Evolutionary conservation across 352 stramenopile species (phyloP).

Genomic region (Pythium inflatum): DNA sequence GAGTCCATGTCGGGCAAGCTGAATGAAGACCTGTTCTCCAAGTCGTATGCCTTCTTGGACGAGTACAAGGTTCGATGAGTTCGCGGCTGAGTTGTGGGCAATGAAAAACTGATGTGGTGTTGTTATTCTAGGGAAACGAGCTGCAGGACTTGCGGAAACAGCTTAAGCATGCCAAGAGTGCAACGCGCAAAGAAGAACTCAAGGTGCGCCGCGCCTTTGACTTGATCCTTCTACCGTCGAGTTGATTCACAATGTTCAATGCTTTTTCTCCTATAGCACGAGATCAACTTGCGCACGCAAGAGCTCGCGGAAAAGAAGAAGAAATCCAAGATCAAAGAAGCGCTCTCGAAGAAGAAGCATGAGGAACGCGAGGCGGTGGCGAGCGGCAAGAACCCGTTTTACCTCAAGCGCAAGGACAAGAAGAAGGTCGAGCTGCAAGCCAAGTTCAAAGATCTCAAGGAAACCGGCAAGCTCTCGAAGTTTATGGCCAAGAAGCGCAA

Average conservation of each 20-base stretch:
- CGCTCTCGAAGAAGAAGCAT: constrained; percentile 79
- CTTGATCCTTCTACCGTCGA: neutral
- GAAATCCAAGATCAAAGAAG: constrained; percentile 69
- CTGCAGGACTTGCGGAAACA: constrained; percentile 86
- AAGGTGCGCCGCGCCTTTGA: constrained; percentile 48
- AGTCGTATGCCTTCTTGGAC: constrained; percentile 90
- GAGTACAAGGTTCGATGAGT: constrained; percentile 71
- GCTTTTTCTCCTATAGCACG: constrained; percentile 38
- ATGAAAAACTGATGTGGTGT: neutral
- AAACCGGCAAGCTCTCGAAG: constrained; percentile 88
- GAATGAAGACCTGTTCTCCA: constrained; percentile 88
- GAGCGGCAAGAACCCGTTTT: constrained; percentile 90
- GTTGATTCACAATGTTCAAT: neutral
- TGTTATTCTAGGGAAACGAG: constrained; percentile 59
- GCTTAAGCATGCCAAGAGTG: constrained; percentile 69
- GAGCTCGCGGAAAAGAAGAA: constrained; percentile 79
- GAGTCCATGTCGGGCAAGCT: constrained; percentile 80
- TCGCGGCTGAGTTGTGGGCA: neutral
- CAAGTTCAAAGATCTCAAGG: constrained; percentile 91
- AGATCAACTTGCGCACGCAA: constrained; percentile 72
- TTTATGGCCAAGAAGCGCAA: constrained; percentile 94
- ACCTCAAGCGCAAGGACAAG: constrained; percentile 93
- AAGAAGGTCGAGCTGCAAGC: constrained; percentile 89
- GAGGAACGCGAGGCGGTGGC: constrained; percentile 90
- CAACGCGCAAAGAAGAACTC: constrained; percentile 71